Percentiles rank a stretch among this genome's conserved stretches.
Conservation (phyloP, 768 basidiomycete genomes). For the Tricholomella constricta region DNA sequence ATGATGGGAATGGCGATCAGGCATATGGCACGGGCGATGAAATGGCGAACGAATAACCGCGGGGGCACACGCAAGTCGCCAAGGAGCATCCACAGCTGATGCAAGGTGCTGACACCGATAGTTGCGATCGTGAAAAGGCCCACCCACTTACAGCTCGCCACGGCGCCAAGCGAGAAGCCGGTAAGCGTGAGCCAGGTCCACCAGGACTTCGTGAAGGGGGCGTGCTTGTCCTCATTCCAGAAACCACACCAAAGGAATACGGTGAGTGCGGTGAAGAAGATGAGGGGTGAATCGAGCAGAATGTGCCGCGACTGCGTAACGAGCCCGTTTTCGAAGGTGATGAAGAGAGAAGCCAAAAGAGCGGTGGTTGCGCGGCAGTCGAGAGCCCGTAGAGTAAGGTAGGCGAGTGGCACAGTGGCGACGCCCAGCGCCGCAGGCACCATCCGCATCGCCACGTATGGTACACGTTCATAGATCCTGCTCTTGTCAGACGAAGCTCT, state of each 20-base stretch:
- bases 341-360: conserved; percentile 84
- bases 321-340: conserved; percentile 96
- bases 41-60: conserved; percentile 77
- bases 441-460: conserved; percentile 96
- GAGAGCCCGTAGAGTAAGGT: conserved; percentile 90
- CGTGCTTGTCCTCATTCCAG: conserved; percentile 84
- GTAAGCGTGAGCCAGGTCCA: conserved; percentile 91
- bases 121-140: conserved; percentile 98
- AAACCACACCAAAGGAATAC: conserved; percentile 88
- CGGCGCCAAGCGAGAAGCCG: conserved; percentile 89
- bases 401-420: conserved; percentile 85
- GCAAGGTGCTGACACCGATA: conserved; percentile 79
- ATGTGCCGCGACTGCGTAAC: conserved; percentile 96
- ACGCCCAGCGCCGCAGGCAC: conserved; percentile 91
- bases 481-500: not conserved
- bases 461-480: conserved; percentile 83
- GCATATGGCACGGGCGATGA: conserved; percentile 86
- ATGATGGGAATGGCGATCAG: conserved; percentile 80
- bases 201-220: conserved; percentile 85
- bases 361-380: conserved; percentile 92
- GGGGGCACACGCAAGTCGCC: conserved; percentile 84
- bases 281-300: conserved; percentile 95
- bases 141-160: conserved; percentile 96
- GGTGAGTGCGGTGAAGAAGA: conserved; percentile 96
- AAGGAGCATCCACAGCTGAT: conserved; percentile 86